Base-by-base conservation (phyloP, 305 asterid genomes). In the Fraxinus latifolia region DNA sequence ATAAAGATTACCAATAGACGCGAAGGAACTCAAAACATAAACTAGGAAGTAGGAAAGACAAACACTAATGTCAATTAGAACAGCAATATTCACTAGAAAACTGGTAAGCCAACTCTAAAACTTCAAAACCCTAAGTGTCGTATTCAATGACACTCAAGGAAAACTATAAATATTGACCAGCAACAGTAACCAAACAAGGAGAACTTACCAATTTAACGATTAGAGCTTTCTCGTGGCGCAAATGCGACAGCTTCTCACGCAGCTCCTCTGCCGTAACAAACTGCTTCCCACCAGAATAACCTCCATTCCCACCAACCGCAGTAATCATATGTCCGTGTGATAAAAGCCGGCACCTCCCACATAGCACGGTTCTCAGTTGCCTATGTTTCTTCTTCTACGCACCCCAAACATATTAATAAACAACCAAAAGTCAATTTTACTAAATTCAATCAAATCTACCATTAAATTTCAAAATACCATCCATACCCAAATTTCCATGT, bases 251-350 rank as follows among this genome's bases (percentile, higher is more conserved):
- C 86, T 93, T 96, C 79, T 94, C 91, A 1, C 99, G 95, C 74
- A 96, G 98, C 91, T 96, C 97, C 83, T 94, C 99, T 0, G 99
- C 99, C 2, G 98, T 84, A 83, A 96, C 92, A 84, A 96, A 96
- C 76, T 92, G 98, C 81, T 91, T 94, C 19, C 99, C 99, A 77
- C 98, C 99, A n/a, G 98, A 70, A 89, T 96, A 96, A 62, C 99
- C 99, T 70, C 99, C 99, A 86, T 94, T 91, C 68, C 99, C 98
- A 84, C 99, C 99, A 83, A 96, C 99, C 76, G 99, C 99, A 79
- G 98, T 96, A 86, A 94, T 91, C 98, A 96, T 91, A 85, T 92
- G 97, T 36, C 99, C 99, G 77, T 96, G 98, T 31, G 99, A 96
- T 83, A 96, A 81, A 77, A 94, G 97, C 79, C 80, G 93, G 90